Conservation (phyloP, 306 rosid genomes). For the Cicer cuneatum region DNA sequence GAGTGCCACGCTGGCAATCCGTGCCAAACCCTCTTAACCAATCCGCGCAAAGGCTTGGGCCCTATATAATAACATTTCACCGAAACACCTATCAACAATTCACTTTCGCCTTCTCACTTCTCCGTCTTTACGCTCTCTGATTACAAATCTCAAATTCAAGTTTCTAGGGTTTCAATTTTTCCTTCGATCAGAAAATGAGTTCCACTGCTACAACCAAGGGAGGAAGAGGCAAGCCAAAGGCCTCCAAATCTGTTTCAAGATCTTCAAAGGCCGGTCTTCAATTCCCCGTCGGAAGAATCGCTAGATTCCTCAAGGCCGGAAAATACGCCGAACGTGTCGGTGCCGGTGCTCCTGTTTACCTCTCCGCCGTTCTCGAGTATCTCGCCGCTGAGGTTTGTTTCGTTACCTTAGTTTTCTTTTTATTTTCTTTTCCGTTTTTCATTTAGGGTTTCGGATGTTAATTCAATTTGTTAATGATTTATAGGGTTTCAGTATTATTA, state of each 20-base stretch:
- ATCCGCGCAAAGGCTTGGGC: neutral
- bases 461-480: neutral
- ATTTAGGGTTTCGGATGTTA: neutral
- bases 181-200: constrained; percentile 57
- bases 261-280: constrained; percentile 89
- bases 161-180: constrained; percentile 48
- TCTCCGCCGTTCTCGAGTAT: constrained; percentile 87
- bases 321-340: constrained; percentile 95
- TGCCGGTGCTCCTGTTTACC: constrained; percentile 92
- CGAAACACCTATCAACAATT: neutral
- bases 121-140: rapidly evolving
- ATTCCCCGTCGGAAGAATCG: constrained; percentile 89
- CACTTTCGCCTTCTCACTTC: neutral
- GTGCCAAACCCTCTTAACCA: constrained; percentile 15
- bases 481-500: neutral
- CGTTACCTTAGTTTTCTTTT: neutral
- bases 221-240: constrained; percentile 93
- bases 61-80: constrained; percentile 49
- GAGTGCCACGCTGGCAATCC: constrained; percentile 59
- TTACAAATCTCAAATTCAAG: neutral
- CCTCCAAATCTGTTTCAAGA: constrained; percentile 81
- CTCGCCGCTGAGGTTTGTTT: constrained; percentile 84
- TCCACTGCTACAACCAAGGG: constrained; percentile 81
- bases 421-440: neutral
- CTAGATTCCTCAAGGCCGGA: constrained; percentile 81